Conservation (phyloP, 2,329 filamentous ascomycete genomes). For the Plectosphaerella cucumerina region DNA sequence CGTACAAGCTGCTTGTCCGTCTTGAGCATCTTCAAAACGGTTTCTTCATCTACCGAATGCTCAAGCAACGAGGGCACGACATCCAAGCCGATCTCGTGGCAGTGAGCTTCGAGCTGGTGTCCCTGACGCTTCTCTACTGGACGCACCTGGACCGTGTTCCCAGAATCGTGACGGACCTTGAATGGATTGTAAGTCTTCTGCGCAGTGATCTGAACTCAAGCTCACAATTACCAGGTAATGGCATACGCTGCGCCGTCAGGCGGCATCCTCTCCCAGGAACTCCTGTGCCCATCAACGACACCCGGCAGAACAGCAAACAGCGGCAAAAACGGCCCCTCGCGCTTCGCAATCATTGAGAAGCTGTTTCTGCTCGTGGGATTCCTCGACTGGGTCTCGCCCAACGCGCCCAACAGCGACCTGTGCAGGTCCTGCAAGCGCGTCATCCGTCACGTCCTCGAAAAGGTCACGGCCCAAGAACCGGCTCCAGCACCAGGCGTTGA, state of each 20-base stretch:
- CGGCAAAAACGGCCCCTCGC: conserved; percentile 5
- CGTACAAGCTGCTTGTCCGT: conserved; percentile 40
- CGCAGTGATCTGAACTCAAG: neutral
- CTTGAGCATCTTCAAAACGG: conserved; percentile 52
- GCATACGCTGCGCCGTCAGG: conserved; percentile 44
- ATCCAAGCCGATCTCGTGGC: conserved; percentile 35
- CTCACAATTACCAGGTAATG: conserved; percentile 33
- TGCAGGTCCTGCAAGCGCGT: conserved; percentile 40
- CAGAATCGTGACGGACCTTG: conserved; percentile 36
- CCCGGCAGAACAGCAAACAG: conserved; percentile 27
- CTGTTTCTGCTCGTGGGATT: conserved; percentile 47
- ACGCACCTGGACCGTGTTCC: conserved; percentile 42
- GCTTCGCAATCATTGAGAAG: conserved; percentile 40
- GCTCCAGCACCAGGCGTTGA: conserved; percentile 8
- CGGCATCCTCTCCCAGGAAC: conserved; percentile 46
- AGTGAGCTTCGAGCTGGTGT: conserved; percentile 43
- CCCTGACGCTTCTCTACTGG: conserved; percentile 41
- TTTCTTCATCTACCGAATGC: conserved; percentile 54
- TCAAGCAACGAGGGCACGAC: conserved; percentile 38
- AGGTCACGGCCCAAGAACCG: conserved; percentile 26
- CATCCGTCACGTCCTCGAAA: conserved; percentile 47
- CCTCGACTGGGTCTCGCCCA: conserved; percentile 44
- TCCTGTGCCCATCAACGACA: conserved; percentile 27
- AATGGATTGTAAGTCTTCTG: conserved; percentile 39
- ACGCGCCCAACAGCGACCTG: conserved; percentile 43